A percentile compares a stretch with the other conserved stretches of the same genome.
phyloP scores from a whole-genome alignment of 495 filamentous ascomycete species.

The Neurospora discreta region DNA sequence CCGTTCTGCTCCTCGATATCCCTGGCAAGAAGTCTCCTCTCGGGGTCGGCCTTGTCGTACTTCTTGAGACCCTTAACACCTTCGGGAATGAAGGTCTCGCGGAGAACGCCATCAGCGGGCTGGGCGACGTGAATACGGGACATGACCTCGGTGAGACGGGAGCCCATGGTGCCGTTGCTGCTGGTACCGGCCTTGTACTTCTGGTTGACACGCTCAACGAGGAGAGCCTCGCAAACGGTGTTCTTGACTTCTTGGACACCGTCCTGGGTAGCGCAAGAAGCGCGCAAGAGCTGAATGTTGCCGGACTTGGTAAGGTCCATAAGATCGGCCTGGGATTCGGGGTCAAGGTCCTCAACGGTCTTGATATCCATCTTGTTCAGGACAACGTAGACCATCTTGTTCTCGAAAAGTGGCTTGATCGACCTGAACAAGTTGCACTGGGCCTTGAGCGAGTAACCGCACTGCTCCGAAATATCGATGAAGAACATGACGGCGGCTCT shows the following conservation, averaged over 20 bases:
- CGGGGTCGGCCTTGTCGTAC: conserved; percentile 80
- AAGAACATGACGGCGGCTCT: conserved; percentile 93
- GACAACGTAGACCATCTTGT: conserved; percentile 92
- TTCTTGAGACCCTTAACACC: conserved; percentile 68
- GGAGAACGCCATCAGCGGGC: conserved; percentile 65
- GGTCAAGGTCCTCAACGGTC: conserved; percentile 77
- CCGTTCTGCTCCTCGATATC: conserved; percentile 90
- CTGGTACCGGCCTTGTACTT: conserved; percentile 85
- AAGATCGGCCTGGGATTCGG: conserved; percentile 64
- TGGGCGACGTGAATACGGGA: conserved; percentile 90
- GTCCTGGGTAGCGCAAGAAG: conserved; percentile 91
- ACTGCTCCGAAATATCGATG: conserved; percentile 97
- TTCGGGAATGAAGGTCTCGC: conserved; percentile 83
- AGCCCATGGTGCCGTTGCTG: conserved; percentile 57
- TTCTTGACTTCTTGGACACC: conserved; percentile 93
- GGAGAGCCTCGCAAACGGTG: conserved; percentile 80
- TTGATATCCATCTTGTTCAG: conserved; percentile 97
- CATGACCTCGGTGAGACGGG: conserved; percentile 78
- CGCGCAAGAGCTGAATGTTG: conserved; percentile 80
- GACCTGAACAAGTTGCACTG: conserved; percentile 89
- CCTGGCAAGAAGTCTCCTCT: conserved; percentile 64
- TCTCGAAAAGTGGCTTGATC: conserved; percentile 92
- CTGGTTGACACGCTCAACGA: conserved; percentile 85
- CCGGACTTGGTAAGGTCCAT: conserved; percentile 70
- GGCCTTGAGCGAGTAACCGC: conserved; percentile 83